Percentiles rank a stretch among this genome's conserved stretches.
Evolutionary conservation across 2,329 filamentous ascomycete genomes (phyloP).

Genomic region (Neurospora sp.): DNA sequence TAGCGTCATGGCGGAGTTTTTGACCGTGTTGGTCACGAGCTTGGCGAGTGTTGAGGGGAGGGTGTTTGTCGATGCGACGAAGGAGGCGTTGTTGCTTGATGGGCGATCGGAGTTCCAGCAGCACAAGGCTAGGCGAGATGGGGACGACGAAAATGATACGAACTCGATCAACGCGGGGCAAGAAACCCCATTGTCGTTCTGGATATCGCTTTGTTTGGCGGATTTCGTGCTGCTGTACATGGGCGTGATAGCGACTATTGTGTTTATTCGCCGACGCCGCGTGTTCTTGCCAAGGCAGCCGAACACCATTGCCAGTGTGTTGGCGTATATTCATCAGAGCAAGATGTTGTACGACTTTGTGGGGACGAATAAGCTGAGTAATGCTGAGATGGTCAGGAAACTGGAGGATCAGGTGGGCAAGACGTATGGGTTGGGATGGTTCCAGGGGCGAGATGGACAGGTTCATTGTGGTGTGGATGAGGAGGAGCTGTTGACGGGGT

Average conservation of each 20-base stretch:
- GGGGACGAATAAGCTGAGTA: conserved; percentile 53
- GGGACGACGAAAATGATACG: conserved; percentile 19
- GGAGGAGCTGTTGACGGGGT: conserved; percentile 57
- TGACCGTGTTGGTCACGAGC: conserved; percentile 59
- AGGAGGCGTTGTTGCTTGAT: conserved; percentile 15
- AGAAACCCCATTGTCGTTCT: conserved; percentile 55
- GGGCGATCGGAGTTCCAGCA: conserved; percentile 4
- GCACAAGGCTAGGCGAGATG: not conserved
- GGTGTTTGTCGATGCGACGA: conserved; percentile 35
- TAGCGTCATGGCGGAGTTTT: conserved; percentile 61
- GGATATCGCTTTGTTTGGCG: conserved; percentile 51
- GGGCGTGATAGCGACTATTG: conserved; percentile 44
- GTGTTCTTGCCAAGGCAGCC: conserved; percentile 70
- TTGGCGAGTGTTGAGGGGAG: conserved; percentile 55
- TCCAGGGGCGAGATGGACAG: conserved; percentile 60
- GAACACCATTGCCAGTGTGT: conserved; percentile 64
- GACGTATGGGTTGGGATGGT: conserved; percentile 70
- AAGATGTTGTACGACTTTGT: conserved; percentile 73
- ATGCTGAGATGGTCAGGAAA: conserved; percentile 48
- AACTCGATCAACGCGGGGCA: conserved; percentile 43
- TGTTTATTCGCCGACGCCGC: conserved; percentile 52
- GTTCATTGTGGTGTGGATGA: conserved; percentile 70
- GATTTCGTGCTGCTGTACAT: conserved; percentile 58
- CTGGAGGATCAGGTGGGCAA: conserved; percentile 47
- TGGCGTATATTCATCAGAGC: conserved; percentile 70